Evolutionary conservation across 257 asterid species (phyloP), one percentile per base, ranked within the genome.

Genomic region (Phtheirospermum japonicum): DNA sequence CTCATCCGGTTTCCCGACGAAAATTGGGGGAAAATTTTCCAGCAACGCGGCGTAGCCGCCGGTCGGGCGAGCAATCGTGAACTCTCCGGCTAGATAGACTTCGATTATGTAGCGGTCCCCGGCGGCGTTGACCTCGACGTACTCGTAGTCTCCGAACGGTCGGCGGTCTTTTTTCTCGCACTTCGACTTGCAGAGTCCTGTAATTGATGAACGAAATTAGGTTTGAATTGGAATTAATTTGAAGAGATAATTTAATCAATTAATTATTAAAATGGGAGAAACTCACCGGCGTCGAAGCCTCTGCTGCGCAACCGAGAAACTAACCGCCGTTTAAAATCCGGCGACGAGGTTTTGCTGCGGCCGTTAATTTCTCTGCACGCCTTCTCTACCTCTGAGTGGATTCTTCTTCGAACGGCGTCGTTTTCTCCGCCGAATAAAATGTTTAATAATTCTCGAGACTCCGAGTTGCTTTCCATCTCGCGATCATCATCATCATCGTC

Each of bases 151-250:
- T 4, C 93, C 93, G 0, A 74, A 7, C 0, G 72, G 74, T 43
- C 76, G 54, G 8, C 64, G 16, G 0, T 61, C 83, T 0, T 20
- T 43, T 34, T 77, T 85, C 61, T 80, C 95, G 92, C 96, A 88
- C 60, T 75, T 82, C 7, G 87, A 75, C 67, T 83, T 88, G 88
- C 96, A 88, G 2, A 88, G 76, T 8, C 95, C 96, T 88, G 65
- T n/a, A 45, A 28, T 43, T 14, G 0, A 28, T 26, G 46, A n/a
- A 50, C 31, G 11, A 17, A 23, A 20, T 20, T 20, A 13, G 20
- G 14, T 5, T 16, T 6, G 9, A 1, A 16, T 16, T 13, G 11
- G 39, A n/a, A 16, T 14, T 56, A 56, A 56, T 30, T 16, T 17
- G 4, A 53, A 26, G 9, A 20, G 36, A 39, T 2, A 2, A 7